Conservation (phyloP, 2,329 filamentous ascomycete species). For the Claviceps sorghi region DNA sequence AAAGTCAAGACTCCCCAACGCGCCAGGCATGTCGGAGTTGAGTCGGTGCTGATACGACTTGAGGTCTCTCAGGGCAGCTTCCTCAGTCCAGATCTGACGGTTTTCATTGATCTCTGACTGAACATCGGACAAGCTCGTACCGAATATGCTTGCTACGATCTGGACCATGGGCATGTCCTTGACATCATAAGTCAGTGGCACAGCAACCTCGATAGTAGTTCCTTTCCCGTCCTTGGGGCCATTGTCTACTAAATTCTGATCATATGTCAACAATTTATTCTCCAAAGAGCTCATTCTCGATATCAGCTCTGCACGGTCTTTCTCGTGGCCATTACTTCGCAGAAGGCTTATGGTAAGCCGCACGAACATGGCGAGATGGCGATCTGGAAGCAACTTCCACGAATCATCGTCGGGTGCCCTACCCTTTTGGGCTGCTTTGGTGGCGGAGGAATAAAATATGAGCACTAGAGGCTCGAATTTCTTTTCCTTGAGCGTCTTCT, state of each 20-base stretch:
- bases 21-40: conserved; percentile 62
- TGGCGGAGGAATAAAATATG: conserved; percentile 92
- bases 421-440: conserved; percentile 64
- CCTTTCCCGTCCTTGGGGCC: conserved; percentile 19
- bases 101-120: conserved; percentile 79
- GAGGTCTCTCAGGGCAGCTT: conserved; percentile 76
- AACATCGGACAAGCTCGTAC: conserved; percentile 60
- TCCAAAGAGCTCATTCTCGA: conserved; percentile 67
- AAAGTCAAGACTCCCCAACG: conserved; percentile 74
- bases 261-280: conserved; percentile 84
- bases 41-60: conserved; percentile 88
- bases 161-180: conserved; percentile 95
- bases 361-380: conserved; percentile 89
- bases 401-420: conserved; percentile 67
- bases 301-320: conserved; percentile 73
- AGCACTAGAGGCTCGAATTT: conserved; percentile 84
- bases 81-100: conserved; percentile 74
- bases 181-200: conserved; percentile 78
- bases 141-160: conserved; percentile 75
- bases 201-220: conserved; percentile 59
- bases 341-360: conserved; percentile 69
- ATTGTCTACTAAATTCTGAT: conserved; percentile 56
- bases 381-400: conserved; percentile 85
- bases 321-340: conserved; percentile 70
- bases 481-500: conserved; percentile 82